A percentile compares a stretch with the other conserved stretches of the same genome.
Conservation (phyloP, 2,329 filamentous ascomycete species). For the Fusarium anthophilum region DNA sequence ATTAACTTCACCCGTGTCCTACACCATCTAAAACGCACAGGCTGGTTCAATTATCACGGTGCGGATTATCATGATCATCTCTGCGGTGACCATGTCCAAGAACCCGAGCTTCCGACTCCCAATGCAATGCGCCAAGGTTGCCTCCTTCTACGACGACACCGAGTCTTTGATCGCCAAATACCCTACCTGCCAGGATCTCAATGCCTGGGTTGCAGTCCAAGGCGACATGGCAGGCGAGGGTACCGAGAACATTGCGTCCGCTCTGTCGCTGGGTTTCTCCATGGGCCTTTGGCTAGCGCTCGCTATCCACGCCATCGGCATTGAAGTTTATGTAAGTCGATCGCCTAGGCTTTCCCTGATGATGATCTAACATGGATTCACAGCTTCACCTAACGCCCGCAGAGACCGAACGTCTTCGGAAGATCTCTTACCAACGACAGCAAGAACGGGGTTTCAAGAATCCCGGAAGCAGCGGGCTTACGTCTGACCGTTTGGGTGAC, state of each 20-base stretch:
- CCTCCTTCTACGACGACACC: slow-evolving; percentile 7
- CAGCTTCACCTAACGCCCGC: slow-evolving; percentile 19
- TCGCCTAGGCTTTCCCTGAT: rapidly evolving
- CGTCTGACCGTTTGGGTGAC: slow-evolving; percentile 8
- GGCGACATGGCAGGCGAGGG: slow-evolving; percentile 8
- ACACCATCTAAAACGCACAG: neutral
- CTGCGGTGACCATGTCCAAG: slow-evolving; percentile 7
- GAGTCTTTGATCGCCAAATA: neutral
- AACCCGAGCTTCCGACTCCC: neutral
- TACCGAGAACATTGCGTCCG: slow-evolving; percentile 3
- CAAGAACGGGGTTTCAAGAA: slow-evolving; percentile 5
- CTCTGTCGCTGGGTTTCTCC: slow-evolving; percentile 6
- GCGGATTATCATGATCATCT: slow-evolving; percentile 18
- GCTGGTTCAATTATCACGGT: slow-evolving; percentile 17
- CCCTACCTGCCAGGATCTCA: neutral
- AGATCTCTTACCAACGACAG: slow-evolving; percentile 8
- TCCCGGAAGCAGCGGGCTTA: slow-evolving; percentile 2
- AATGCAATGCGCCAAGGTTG: slow-evolving; percentile 10
- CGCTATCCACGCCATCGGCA: slow-evolving; percentile 4
- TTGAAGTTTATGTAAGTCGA: slow-evolving; percentile 16
- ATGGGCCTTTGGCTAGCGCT: slow-evolving; percentile 5
- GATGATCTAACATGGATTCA: neutral
- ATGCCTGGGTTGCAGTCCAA: slow-evolving; percentile 16
- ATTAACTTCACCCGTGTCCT: rapidly evolving
- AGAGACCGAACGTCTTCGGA: slow-evolving; percentile 9